Evolutionary conservation across 202 grass and related monocot species (phyloP).

Genomic region (Zoysia matrella): DNA sequence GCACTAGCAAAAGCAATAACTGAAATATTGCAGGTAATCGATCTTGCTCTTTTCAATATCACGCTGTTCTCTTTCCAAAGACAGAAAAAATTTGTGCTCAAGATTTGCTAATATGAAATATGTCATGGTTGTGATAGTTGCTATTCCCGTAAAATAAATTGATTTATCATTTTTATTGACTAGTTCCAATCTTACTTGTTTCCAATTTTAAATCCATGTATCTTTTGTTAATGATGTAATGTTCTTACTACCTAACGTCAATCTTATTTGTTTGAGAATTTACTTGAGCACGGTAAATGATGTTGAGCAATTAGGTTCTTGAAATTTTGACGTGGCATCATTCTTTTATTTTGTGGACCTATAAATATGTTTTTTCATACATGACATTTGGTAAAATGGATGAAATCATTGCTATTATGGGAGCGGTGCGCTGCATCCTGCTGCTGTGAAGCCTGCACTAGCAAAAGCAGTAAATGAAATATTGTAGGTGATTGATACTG

Average conservation of each 20-base stretch:
- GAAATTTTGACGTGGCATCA: not conserved
- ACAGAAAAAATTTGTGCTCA: not conserved
- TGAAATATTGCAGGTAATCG: constrained; percentile 75
- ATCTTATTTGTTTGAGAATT: not conserved
- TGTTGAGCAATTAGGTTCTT: not conserved
- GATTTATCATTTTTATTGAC: not conserved
- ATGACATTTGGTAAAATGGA: no score
- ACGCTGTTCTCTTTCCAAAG: not conserved
- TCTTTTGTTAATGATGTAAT: constrained; percentile 37
- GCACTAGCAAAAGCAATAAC: constrained; percentile 81
- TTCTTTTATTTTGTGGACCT: not conserved
- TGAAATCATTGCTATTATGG: no score
- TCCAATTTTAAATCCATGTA: not conserved
- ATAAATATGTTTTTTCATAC: not conserved
- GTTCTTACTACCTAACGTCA: constrained; percentile 7
- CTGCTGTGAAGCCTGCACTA: no score
- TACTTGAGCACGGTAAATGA: not conserved
- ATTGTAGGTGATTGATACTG: no score
- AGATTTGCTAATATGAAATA: not conserved
- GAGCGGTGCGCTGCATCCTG: no score
- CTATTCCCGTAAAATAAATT: constrained; percentile 16
- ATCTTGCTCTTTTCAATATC: no score
- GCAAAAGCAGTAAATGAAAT: no score
- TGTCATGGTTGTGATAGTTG: constrained; percentile 2
- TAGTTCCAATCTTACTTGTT: not conserved